phyloP scores from a whole-genome alignment of 345 rosid genomes.

The Schrenkiella parvula region DNA sequence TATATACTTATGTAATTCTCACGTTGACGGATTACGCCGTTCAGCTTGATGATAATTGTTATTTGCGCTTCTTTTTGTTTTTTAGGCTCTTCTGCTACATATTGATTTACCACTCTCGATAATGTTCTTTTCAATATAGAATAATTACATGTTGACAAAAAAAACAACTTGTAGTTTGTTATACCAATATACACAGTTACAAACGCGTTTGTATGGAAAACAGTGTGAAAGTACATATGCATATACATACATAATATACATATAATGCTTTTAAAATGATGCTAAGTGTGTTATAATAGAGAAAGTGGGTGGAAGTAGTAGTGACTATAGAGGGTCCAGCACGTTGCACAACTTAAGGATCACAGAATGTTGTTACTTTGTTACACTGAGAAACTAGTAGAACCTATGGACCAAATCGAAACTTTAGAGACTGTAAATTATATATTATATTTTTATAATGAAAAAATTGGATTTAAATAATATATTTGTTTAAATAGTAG shows the following conservation, averaged over 20 bases:
- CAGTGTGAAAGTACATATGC: not conserved
- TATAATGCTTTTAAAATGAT: not conserved
- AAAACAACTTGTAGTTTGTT: not conserved
- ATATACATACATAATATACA: not conserved
- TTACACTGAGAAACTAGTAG: not conserved
- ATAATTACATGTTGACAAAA: not conserved
- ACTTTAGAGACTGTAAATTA: not conserved
- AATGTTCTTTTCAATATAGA: not conserved
- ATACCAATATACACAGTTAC: not conserved
- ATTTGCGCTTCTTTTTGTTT: no score
- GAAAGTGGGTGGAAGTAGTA: conserved; percentile 14
- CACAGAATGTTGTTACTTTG: conserved; percentile 7
- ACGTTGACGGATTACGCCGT: no score
- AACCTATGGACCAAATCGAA: not conserved
- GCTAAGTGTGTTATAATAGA: not conserved
- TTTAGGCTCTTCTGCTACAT: no score
- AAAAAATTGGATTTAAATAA: not conserved
- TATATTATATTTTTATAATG: not conserved
- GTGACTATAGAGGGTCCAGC: conserved; percentile 26
- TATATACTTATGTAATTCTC: no score
- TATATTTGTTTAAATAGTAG: not conserved
- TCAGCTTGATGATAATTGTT: no score
- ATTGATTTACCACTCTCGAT: no score
- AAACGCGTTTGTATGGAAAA: not conserved
- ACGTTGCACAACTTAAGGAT: conserved; percentile 14